These are phyloP conservation scores for Trametes cinnabarina DNA, from an alignment of 768 basidiomycete genomes.

Conservation along the genomic window DNA sequence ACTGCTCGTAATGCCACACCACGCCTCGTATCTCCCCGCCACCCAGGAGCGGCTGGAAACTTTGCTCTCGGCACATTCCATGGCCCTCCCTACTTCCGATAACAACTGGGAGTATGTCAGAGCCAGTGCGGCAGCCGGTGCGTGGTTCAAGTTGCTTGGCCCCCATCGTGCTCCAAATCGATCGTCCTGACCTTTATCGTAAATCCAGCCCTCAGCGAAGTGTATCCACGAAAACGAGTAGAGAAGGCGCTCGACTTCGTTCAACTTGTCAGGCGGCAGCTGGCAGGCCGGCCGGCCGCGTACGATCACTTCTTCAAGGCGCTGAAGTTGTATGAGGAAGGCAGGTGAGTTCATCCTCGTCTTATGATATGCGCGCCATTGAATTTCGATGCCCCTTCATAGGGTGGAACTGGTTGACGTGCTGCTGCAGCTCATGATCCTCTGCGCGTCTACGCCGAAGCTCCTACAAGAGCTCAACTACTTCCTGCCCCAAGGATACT, in stretches of 20 bases:
- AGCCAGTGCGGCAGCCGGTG: background rate
- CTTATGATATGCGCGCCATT: too few species aligned
- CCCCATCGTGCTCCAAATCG: too few species aligned
- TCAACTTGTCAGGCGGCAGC: background rate
- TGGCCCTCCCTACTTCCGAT: background rate
- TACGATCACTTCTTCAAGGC: conserved; percentile 9
- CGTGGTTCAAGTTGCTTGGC: background rate
- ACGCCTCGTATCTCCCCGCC: background rate
- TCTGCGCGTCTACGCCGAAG: background rate
- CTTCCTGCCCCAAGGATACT: conserved; percentile 1
- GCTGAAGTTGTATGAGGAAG: conserved; percentile 5
- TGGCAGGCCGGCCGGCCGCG: background rate
- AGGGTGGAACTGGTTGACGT: conserved; percentile 4
- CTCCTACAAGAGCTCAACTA: background rate
- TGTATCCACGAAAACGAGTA: background rate
- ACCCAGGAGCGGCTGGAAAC: background rate
- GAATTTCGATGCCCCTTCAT: background rate
- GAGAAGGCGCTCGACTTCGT: conserved; percentile 2
- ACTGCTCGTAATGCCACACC: background rate
- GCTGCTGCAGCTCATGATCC: conserved; percentile 1
- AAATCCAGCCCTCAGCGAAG: background rate
- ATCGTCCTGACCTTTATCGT: background rate
- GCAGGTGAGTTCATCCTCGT: background rate
- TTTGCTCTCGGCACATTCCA: conserved; percentile 1
- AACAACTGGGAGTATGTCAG: background rate